Percentiles rank a stretch among this genome's conserved stretches.
phyloP scores from a whole-genome alignment of 495 filamentous ascomycete species.

The Penicillium riverlandense region DNA sequence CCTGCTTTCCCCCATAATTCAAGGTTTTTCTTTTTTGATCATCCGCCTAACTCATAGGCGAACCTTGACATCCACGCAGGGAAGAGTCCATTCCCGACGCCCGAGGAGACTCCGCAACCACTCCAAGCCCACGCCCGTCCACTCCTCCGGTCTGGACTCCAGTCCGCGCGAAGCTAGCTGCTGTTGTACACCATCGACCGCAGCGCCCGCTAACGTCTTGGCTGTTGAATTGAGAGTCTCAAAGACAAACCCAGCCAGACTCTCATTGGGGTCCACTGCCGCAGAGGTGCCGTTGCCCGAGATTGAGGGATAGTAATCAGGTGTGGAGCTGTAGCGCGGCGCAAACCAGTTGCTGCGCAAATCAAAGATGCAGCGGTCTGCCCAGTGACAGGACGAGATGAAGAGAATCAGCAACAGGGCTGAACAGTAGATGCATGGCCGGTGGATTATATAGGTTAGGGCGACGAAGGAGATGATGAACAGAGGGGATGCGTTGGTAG shows the following conservation, averaged over 20 bases:
- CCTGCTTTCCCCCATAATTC: background rate
- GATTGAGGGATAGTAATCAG: slow-evolving; percentile 9
- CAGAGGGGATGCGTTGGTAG: slow-evolving; percentile 69
- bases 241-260: slow-evolving; percentile 46
- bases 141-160: slow-evolving; percentile 39
- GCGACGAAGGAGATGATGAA: slow-evolving; percentile 89
- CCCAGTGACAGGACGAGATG: slow-evolving; percentile 85
- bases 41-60: slow-evolving; percentile 40
- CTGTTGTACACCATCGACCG: slow-evolving; percentile 54
- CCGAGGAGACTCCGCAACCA: slow-evolving; percentile 75
- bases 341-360: slow-evolving; percentile 78
- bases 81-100: slow-evolving; percentile 70
- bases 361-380: slow-evolving; percentile 83
- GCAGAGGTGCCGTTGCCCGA: slow-evolving; percentile 14
- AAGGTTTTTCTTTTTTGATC: background rate
- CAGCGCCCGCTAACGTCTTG: slow-evolving; percentile 57
- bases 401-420: slow-evolving; percentile 84
- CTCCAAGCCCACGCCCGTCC: slow-evolving; percentile 75
- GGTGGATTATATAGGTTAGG: slow-evolving; percentile 82
- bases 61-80: slow-evolving; percentile 77
- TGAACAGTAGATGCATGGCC: slow-evolving; percentile 88
- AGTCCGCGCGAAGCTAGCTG: slow-evolving; percentile 27
- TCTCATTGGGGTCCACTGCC: slow-evolving; percentile 17
- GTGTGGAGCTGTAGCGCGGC: slow-evolving; percentile 43
- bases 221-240: slow-evolving; percentile 61